Base-by-base conservation (phyloP, 805 yeast species). In the Candida ovalis region DNA sequence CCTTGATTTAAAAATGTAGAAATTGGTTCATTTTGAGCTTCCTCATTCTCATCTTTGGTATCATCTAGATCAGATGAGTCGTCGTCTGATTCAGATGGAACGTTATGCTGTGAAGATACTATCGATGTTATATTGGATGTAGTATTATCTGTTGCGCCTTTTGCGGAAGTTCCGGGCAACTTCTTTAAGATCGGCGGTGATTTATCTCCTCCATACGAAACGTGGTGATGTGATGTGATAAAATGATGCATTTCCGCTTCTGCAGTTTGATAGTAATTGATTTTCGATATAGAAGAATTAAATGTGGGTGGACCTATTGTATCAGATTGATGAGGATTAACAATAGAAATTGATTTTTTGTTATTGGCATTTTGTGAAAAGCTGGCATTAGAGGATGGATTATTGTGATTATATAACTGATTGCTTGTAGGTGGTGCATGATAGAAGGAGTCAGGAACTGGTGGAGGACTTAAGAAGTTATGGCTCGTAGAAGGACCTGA, bases 251-350 rank as follows among this genome's bases (percentile, higher is more conserved):
- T 28, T 10, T 42, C 45, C 10, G 54, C n/a, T 19, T 52, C 54
- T 37, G 43, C 39, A n/a, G 47, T 51, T 40, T 58, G 54, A 39
- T 57, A 58, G 41, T 55, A 58, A 48, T 58, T 59, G 32, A 59
- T 56, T 40, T 52, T 58, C 5, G 60, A 56, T 7, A 58, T 52
- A 1, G 63, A 58, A 5, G 60, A 56, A 27, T 45, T 47, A 41
- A 57, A 57, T 5, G 51, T 27, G 1, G 58, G 56, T 6, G 30
- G 43, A 9, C 36, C 45, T 8, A 30, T 9, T 13, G 37, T 13
- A 21, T 44, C 51, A 9, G 35, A 13, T 17, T n/a, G 43, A 8
- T 15, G 25, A 1, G 59, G 56, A n/a, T 51, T 45, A 19, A 47
- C 47, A 19, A 58, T 60, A 9, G 53, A 40, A 13, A 55, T 57